Evolutionary conservation across 2,329 filamentous ascomycete genomes (phyloP).

Genomic region (Trichoderma sp.): DNA sequence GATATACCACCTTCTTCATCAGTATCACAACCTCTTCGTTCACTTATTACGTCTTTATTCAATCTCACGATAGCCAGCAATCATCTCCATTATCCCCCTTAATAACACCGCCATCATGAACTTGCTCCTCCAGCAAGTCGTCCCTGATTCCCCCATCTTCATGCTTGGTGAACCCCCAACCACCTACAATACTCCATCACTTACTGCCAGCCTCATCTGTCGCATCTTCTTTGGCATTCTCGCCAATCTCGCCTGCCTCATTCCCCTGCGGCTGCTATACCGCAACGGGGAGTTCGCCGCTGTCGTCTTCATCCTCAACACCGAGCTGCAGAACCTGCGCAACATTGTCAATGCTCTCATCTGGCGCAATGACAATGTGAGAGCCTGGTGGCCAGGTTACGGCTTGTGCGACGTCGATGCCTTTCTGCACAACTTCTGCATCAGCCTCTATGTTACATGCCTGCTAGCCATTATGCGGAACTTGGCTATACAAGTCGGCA

Average conservation of each 20-base stretch:
- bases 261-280: conserved; percentile 50
- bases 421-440: conserved; percentile 45
- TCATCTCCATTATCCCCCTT: too few species aligned
- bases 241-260: conserved; percentile 45
- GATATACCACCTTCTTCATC: not conserved
- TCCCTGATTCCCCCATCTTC: conserved; percentile 22
- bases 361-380: conserved; percentile 52
- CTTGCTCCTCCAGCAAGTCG: not conserved
- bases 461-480: conserved; percentile 55
- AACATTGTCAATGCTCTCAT: conserved; percentile 50
- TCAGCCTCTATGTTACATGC: conserved; percentile 48
- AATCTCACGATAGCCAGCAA: not conserved
- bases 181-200: conserved; percentile 29
- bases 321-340: conserved; percentile 46
- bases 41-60: not conserved
- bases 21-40: not conserved
- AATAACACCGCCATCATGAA: not conserved
- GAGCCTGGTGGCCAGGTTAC: conserved; percentile 49
- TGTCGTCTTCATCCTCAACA: conserved; percentile 45
- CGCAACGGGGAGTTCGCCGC: conserved; percentile 54
- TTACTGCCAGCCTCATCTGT: conserved; percentile 46
- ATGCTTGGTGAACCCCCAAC: not conserved
- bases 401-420: conserved; percentile 54
- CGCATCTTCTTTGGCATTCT: conserved; percentile 47
- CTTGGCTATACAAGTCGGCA: conserved; percentile 48